These are phyloP conservation scores for Alternaria solani DNA, from an alignment of 2,329 filamentous ascomycete genomes.

Conservation along the genomic window DNA sequence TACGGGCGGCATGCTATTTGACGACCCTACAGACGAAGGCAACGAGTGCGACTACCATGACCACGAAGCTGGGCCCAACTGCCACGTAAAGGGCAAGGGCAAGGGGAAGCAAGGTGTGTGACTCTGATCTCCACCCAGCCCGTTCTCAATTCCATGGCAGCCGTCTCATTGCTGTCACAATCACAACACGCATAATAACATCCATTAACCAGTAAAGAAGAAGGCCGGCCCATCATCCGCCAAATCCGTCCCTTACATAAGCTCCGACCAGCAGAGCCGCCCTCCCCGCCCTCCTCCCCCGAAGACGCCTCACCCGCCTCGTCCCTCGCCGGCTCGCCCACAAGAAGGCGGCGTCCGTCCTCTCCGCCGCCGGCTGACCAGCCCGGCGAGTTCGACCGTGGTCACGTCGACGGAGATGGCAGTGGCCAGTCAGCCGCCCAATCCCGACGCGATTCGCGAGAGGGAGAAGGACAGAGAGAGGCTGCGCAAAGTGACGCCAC, in stretches of 20 bases:
- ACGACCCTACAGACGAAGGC: conserved; percentile 58
- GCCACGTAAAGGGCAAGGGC: conserved; percentile 47
- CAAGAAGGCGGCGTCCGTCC: conserved; percentile 41
- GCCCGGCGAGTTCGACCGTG: conserved; percentile 47
- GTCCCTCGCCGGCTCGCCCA: conserved; percentile 43
- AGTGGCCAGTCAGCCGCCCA: conserved; percentile 36
- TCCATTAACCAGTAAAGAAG: conserved; percentile 49
- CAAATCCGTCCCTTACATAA: conserved; percentile 42
- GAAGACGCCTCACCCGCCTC: conserved; percentile 33
- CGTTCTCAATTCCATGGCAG: conserved; percentile 16
- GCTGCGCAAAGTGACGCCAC: conserved; percentile 35
- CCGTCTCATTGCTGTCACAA: conserved; percentile 16
- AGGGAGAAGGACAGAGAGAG: conserved; percentile 36
- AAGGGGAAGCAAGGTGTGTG: conserved; percentile 51
- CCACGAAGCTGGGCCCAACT: conserved; percentile 56
- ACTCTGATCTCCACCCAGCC: conserved; percentile 22
- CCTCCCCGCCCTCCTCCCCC: conserved; percentile 42
- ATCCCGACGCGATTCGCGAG: conserved; percentile 31
- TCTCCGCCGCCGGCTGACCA: conserved; percentile 49
- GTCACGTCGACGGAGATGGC: conserved; percentile 44
- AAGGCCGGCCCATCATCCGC: conserved; percentile 43
- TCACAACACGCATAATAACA: conserved; percentile 42
- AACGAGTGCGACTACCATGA: conserved; percentile 61
- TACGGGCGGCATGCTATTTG: conserved; percentile 60
- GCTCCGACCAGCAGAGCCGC: conserved; percentile 40